These are phyloP conservation scores for Wickerhamiella infanticola DNA, from an alignment of 1,139 yeast species.

Conservation along the genomic window DNA sequence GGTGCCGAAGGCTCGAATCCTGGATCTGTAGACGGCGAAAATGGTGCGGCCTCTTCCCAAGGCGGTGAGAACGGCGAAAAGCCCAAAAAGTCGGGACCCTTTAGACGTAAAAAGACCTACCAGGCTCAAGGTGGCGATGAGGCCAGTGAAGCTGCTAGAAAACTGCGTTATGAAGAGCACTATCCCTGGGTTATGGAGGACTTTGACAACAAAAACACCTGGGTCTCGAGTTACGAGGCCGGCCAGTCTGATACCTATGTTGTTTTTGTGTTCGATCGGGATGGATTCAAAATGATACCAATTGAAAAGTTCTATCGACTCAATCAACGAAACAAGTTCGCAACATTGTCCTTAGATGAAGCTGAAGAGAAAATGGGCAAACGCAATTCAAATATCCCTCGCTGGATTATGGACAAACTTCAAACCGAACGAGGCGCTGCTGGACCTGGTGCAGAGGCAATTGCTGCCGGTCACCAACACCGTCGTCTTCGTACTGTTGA, in stretches of 20 bases:
- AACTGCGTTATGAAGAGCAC: constrained; percentile 81
- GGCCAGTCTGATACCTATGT: constrained; percentile 81
- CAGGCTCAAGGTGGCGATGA: constrained; percentile 45
- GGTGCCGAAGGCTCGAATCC: constrained; percentile 1
- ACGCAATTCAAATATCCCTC: constrained; percentile 54
- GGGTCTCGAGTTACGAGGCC: constrained; percentile 94
- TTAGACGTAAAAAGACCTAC: constrained; percentile 56
- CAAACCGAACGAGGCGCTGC: constrained; percentile 6
- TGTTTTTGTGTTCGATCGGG: constrained; percentile 67
- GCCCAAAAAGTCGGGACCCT: constrained; percentile 32
- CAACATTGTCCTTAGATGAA: constrained; percentile 86
- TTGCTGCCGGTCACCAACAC: background rate
- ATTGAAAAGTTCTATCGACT: constrained; percentile 87
- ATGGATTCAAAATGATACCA: constrained; percentile 87
- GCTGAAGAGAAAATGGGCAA: constrained; percentile 93
- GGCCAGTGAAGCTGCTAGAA: constrained; percentile 48
- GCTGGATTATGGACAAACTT: constrained; percentile 88
- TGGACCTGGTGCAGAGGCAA: constrained; percentile 14
- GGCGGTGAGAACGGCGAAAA: constrained; percentile 3
- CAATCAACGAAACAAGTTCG: constrained; percentile 85
- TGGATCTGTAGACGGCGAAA: background rate
- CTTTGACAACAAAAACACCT: constrained; percentile 83
- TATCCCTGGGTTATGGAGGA: constrained; percentile 93
- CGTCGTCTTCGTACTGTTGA: constrained; percentile 20
- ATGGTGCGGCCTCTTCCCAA: background rate